Evolutionary conservation across 192 early-diverging fungal species (phyloP), one percentile per base, ranked within the genome.

Genomic region (Pilobolus umbonatus): DNA sequence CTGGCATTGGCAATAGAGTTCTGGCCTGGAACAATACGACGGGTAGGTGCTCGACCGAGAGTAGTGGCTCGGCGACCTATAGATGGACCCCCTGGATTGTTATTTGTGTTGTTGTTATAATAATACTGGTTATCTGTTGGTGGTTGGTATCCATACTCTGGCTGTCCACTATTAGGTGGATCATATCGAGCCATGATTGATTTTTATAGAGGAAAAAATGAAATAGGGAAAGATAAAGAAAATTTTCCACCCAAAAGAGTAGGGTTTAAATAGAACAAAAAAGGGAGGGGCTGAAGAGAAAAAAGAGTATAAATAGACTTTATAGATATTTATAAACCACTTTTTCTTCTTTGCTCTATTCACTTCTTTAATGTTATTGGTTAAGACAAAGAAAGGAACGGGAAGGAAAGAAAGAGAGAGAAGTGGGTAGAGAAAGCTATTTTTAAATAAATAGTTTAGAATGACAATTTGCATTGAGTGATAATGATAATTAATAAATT

Each of bases 1-100:
- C 85, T 84, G 5, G 65, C 64, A 36, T 63, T 62, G 32, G 67
- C 67, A 14, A 69, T 69, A 6, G 56, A 55, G 32, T 69, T 69
- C 26, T 31, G 49, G 15, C 67, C 67, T 15, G 67, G 67, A 21
- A 58, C 61, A 36, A 69, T 69, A 30, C 61, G 67, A 46, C 67
- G 61, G 39, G 61, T 69, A 32, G 67, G 67, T 60, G 67, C 67
- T 39, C 67, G 55, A 15, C 67, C 67, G 26, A 69, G 39, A 17
- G 67, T 69, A 2, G 64, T 65, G 4, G 56, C 22, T 22, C 55
- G 32, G 22, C 64, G 43, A 11, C 63, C 63, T 17, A 61, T 43
- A 6, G 46, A 49, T 42, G 39, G 14, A 3, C 15, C 14, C 12
- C 39, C 39, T 6, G 9, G 35, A 17, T 21, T 22, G 14, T 35